A percentile compares a stretch with the other conserved stretches of the same genome.
Evolutionary conservation across 345 rosid genomes (phyloP).

Genomic region (Microcos paniculata): DNA sequence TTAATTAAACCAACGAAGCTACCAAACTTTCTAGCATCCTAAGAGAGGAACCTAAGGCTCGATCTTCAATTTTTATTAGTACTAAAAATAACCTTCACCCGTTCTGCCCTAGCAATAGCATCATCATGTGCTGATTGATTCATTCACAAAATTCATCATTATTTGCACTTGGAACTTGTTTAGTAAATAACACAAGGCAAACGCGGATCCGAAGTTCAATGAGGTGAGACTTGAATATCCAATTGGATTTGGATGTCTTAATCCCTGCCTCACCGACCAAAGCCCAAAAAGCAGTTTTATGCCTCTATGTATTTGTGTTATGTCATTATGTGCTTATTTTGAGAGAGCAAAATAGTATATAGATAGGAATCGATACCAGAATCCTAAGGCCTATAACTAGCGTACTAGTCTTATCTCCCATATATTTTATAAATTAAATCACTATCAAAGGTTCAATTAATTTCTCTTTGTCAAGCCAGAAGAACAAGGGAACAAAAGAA

Average conservation of each 20-base stretch:
- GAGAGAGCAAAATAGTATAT: background rate
- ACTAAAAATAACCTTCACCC: constrained; percentile 5
- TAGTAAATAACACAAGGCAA: background rate
- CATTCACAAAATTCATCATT: background rate
- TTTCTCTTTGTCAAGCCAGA: background rate
- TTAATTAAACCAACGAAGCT: constrained; percentile 13
- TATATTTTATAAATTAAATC: background rate
- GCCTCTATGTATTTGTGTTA: constrained; percentile 24
- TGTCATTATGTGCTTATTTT: background rate
- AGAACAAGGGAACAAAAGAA: background rate
- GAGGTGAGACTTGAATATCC: constrained; percentile 16
- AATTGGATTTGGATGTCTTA: constrained; percentile 28
- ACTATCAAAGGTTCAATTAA: background rate
- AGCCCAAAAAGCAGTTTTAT: constrained; percentile 29
- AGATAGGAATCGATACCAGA: constrained; percentile 40
- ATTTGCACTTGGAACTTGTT: background rate
- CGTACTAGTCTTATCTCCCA: background rate
- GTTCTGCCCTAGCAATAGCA: background rate
- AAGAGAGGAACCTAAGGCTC: background rate
- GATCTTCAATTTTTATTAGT: background rate
- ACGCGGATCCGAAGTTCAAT: constrained; percentile 25
- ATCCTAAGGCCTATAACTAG: constrained; percentile 10
- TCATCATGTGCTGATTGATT: background rate
- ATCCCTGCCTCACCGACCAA: constrained; percentile 48
- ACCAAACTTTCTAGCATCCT: constrained; percentile 1